Conservation (phyloP, 306 rosid genomes). For the Sesbania bispinosa region DNA sequence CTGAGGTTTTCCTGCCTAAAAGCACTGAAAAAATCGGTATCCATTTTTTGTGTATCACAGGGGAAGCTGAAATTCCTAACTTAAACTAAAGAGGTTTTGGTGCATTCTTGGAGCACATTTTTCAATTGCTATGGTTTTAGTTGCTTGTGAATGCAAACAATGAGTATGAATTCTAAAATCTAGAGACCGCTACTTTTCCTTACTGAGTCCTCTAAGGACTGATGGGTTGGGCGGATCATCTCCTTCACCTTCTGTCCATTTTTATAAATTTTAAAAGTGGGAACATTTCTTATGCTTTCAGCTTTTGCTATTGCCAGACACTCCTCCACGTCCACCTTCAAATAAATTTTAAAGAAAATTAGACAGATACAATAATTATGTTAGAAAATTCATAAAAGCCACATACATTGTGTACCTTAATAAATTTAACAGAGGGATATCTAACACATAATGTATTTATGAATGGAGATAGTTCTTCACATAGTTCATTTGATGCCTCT, state of each 20-base stretch:
- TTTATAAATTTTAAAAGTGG: constrained; percentile 80
- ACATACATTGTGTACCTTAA: constrained; percentile 48
- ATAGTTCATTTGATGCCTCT: constrained; percentile 54
- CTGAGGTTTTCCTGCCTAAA: constrained; percentile 50
- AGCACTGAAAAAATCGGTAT: constrained; percentile 54
- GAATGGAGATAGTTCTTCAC: constrained; percentile 78
- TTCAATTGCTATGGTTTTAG: constrained; percentile 27
- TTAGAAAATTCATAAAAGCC: background rate
- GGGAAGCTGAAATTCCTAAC: constrained; percentile 48
- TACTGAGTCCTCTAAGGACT: constrained; percentile 69
- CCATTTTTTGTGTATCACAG: constrained; percentile 47
- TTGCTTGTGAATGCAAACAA: constrained; percentile 24
- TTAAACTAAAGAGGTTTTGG: constrained; percentile 30
- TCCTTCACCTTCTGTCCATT: constrained; percentile 79
- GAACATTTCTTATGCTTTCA: constrained; percentile 62
- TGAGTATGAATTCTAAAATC: constrained; percentile 31
- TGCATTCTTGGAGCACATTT: constrained; percentile 39
- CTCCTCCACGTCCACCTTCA: constrained; percentile 84
- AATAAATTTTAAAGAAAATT: constrained; percentile 5
- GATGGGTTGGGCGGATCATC: constrained; percentile 69
- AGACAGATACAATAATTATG: background rate
- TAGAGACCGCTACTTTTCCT: constrained; percentile 46
- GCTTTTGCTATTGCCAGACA: constrained; percentile 57
- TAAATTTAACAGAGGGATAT: constrained; percentile 67
- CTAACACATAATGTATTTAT: constrained; percentile 76